Base-by-base conservation (phyloP, 176 grass and related monocot species). In the Carex kokanica region DNA sequence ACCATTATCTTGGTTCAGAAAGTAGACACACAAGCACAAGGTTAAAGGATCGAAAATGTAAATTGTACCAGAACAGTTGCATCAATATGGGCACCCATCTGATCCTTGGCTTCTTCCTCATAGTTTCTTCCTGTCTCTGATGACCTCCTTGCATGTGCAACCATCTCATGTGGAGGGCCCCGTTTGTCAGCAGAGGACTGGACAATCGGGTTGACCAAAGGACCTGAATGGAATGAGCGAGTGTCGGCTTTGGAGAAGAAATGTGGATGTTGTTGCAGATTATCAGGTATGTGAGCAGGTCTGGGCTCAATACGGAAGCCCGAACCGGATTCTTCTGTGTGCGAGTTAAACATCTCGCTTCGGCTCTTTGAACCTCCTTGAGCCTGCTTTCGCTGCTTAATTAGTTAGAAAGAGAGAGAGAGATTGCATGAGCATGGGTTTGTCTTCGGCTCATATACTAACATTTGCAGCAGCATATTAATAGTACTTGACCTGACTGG, bases 241-340 rank as follows among this genome's bases (percentile, higher is more conserved):
- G 68, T 83, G 41, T 82, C 45, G 15, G 60, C 47, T 32, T 65
- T 81, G 53, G 75, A 86, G 83, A 80, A 87, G 88, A 83, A 4
- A 79, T 29, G 74, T 83, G 0, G 89, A 73, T 36, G 87, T 81
- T 74, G 84, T 88, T 56, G 88, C 85, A n/a, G 29, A 83, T 77
- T 53, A 88, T 94, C 90, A 21, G 83, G 38, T 55, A 81, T 78
- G 36, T 84, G 87, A 71, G 88, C 79, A 79, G 84, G 82, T 52
- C 84, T 88, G 23, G 97, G 97, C 73, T 99, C 97, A 15, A 99
- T 96, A 63, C 89, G 89, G 88, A 99, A 99, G 13, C 97, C 97
- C 7, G 97, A 93, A 31, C 89, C 97, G 0, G 91, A 88, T 73
- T 99, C 93, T 85, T 99, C 96, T 68, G 90, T 85, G 79, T 84